These are phyloP conservation scores for Elaeis oleifera DNA, from an alignment of 202 grass and related monocot genomes.

Conservation along the genomic window DNA sequence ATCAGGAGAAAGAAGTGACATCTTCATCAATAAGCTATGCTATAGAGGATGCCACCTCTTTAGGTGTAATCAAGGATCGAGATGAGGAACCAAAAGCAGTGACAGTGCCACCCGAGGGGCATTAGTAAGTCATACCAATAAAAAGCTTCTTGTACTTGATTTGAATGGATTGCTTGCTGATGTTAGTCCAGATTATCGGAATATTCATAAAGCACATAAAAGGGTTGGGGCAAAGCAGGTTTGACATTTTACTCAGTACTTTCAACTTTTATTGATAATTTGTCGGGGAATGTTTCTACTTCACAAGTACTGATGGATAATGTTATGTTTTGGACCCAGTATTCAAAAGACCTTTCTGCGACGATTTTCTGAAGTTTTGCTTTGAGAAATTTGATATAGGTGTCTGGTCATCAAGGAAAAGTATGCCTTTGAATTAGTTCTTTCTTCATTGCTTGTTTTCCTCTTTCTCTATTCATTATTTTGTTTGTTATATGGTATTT, in stretches of 20 bases:
- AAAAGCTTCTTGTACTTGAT: slow-evolving; percentile 90
- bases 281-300: no score
- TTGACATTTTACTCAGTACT: no score
- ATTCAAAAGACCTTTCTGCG: slow-evolving; percentile 75
- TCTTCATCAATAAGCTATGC: neutral
- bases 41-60: slow-evolving; percentile 9
- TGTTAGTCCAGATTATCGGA: slow-evolving; percentile 49
- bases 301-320: no score
- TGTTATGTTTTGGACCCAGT: slow-evolving; percentile 34
- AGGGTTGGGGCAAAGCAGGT: slow-evolving; percentile 72
- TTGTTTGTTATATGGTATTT: neutral
- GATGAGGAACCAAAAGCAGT: slow-evolving; percentile 18
- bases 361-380: slow-evolving; percentile 89
- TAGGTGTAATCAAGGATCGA: slow-evolving; percentile 24
- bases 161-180: slow-evolving; percentile 93
- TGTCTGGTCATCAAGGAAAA: slow-evolving; percentile 79
- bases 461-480: slow-evolving; percentile 3
- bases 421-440: slow-evolving; percentile 22
- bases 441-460: neutral
- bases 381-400: slow-evolving; percentile 69
- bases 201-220: slow-evolving; percentile 49
- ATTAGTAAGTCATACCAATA: slow-evolving; percentile 30
- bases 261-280: no score
- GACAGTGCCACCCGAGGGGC: slow-evolving; percentile 9
- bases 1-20: neutral